phyloP scores from a whole-genome alignment of 1,284 basidiomycete species.

The Puccinia brachypodii region DNA sequence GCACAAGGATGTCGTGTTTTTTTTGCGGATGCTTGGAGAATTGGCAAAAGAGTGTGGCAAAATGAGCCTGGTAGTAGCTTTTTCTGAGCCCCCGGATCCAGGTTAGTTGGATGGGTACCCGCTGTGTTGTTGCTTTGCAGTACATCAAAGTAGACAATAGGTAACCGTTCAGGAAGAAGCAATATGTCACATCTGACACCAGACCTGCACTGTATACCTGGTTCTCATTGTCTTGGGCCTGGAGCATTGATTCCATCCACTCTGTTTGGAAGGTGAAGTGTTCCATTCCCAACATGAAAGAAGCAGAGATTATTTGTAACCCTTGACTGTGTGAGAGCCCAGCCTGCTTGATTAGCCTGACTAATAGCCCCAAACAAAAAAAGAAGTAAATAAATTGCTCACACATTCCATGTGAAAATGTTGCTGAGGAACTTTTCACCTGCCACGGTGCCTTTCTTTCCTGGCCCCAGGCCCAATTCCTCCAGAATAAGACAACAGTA shows the following conservation, averaged over 20 bases:
- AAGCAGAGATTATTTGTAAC: neutral
- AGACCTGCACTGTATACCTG: neutral
- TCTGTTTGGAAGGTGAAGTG: slow-evolving; percentile 21
- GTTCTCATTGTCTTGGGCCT: neutral
- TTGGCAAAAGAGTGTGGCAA: neutral
- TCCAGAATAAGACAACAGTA: neutral
- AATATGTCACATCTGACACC: slow-evolving; percentile 14
- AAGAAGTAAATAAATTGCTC: neutral
- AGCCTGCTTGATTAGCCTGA: neutral
- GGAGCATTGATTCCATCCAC: neutral
- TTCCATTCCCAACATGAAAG: neutral
- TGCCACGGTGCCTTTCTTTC: neutral
- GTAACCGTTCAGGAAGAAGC: slow-evolving; percentile 16
- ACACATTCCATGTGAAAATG: slow-evolving; percentile 8
- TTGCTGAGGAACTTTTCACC: neutral
- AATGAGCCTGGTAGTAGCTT: slow-evolving; percentile 16
- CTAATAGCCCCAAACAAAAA: neutral
- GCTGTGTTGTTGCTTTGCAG: neutral
- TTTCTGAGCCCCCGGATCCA: neutral
- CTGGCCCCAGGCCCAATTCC: neutral
- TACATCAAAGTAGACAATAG: slow-evolving; percentile 26
- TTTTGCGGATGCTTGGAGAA: neutral
- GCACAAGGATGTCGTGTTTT: neutral
- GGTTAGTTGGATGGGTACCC: slow-evolving; percentile 9
- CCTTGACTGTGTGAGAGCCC: neutral